Percentiles rank a stretch among this genome's conserved stretches.
These are phyloP conservation scores for Skeletonema potamos DNA, from an alignment of 108 stramenopile species.

Conservation along the genomic window DNA sequence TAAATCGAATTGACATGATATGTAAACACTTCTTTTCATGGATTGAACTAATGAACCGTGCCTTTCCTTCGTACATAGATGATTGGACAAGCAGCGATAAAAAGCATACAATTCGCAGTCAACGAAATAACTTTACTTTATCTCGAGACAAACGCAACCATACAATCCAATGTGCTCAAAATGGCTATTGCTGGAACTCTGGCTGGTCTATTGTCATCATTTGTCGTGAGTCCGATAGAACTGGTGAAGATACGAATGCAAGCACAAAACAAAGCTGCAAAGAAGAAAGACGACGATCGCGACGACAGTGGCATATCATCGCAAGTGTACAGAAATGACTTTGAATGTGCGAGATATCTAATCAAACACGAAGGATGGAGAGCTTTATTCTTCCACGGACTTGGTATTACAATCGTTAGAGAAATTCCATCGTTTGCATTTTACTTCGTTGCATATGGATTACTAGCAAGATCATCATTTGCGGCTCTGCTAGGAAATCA, in stretches of 20 bases:
- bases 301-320: neutral
- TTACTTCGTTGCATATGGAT: constrained; percentile 56
- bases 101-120: constrained; percentile 61
- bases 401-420: constrained; percentile 45
- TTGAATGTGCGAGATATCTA: constrained; percentile 42
- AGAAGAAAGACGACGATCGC: constrained; percentile 31
- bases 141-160: constrained; percentile 21
- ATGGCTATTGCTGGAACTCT: constrained; percentile 50
- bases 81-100: constrained; percentile 70
- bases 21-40: neutral
- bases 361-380: constrained; percentile 48
- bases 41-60: neutral
- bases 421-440: constrained; percentile 59
- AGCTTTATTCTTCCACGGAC: constrained; percentile 52
- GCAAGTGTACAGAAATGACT: constrained; percentile 23
- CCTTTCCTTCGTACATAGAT: constrained; percentile 30
- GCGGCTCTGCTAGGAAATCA: constrained; percentile 23
- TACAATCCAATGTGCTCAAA: constrained; percentile 20
- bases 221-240: constrained; percentile 61
- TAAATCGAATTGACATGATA: neutral
- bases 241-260: constrained; percentile 64
- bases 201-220: constrained; percentile 59
- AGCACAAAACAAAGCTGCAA: constrained; percentile 18
- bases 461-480: constrained; percentile 33
- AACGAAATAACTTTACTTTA: constrained; percentile 48